Conservation (phyloP, 2,329 filamentous ascomycete genomes). For the Penicillium sp. region DNA sequence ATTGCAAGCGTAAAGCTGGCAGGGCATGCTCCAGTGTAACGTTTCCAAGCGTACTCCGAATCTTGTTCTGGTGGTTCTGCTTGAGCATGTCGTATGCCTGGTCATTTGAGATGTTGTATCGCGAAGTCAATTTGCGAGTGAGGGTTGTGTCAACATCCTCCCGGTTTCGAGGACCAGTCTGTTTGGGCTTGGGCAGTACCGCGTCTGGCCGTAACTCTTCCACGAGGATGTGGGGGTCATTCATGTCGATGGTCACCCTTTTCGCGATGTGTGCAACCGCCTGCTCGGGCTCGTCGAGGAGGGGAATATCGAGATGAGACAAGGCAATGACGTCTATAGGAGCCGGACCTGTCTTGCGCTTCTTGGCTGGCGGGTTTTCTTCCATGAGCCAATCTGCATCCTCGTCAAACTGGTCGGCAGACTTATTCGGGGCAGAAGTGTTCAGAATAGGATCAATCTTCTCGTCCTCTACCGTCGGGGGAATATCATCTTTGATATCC, state of each 20-base stretch:
- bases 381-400: slow-evolving; percentile 56
- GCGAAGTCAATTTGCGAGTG: slow-evolving; percentile 71
- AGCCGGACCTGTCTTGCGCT: slow-evolving; percentile 58
- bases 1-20: slow-evolving; percentile 86
- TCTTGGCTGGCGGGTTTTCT: slow-evolving; percentile 61
- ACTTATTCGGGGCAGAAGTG: slow-evolving; percentile 4
- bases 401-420: slow-evolving; percentile 37
- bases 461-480: slow-evolving; percentile 21
- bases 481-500: slow-evolving; percentile 60
- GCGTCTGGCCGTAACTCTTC: slow-evolving; percentile 71
- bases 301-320: slow-evolving; percentile 65
- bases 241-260: slow-evolving; percentile 79
- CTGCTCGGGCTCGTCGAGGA: slow-evolving; percentile 78
- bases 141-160: slow-evolving; percentile 70
- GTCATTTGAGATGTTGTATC: slow-evolving; percentile 97
- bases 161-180: slow-evolving; percentile 36
- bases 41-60: slow-evolving; percentile 87
- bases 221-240: slow-evolving; percentile 82
- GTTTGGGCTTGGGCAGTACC: slow-evolving; percentile 55
- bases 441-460: neutral
- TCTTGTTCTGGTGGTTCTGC: slow-evolving; percentile 95
- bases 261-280: slow-evolving; percentile 73
- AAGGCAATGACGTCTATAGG: slow-evolving; percentile 51
- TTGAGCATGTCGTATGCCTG: slow-evolving; percentile 94
- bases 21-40: slow-evolving; percentile 93